Conservation (phyloP, 2,329 filamentous ascomycete genomes). For the Neonectria magnoliae region DNA sequence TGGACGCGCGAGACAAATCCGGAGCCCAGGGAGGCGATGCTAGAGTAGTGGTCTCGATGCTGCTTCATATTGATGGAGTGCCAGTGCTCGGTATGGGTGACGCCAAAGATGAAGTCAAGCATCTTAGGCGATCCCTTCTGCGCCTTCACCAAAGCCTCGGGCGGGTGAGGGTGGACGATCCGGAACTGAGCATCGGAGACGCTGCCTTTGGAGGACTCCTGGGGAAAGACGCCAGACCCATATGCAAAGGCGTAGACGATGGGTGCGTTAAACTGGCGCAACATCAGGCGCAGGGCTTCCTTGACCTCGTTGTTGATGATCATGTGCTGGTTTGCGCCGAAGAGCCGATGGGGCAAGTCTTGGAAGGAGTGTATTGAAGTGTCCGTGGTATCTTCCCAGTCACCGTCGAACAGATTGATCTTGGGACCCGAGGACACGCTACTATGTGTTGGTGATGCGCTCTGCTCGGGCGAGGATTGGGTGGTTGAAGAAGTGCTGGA, state of each 20-base stretch:
- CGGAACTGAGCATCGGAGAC: constrained; percentile 66
- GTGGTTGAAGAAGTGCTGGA: constrained; percentile 15
- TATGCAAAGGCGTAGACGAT: constrained; percentile 98
- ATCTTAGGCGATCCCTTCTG: constrained; percentile 92
- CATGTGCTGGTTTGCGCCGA: constrained; percentile 97
- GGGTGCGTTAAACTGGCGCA: constrained; percentile 91
- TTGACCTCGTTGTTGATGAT: constrained; percentile 96
- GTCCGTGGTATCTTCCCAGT: constrained; percentile 57
- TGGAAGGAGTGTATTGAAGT: constrained; percentile 55
- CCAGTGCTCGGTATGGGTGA: constrained; percentile 95
- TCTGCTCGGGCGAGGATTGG: constrained; percentile 24
- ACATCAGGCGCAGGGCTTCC: constrained; percentile 83
- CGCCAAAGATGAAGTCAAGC: constrained; percentile 98
- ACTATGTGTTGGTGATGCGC: constrained; percentile 35
- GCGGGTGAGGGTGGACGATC: constrained; percentile 83
- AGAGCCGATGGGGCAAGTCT: constrained; percentile 63
- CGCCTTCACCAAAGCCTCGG: constrained; percentile 81
- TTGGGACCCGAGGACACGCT: constrained; percentile 41
- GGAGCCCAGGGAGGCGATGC: constrained; percentile 83
- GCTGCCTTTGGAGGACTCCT: constrained; percentile 64
- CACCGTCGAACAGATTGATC: constrained; percentile 51
- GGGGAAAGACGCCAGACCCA: constrained; percentile 94
- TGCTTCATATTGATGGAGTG: constrained; percentile 91
- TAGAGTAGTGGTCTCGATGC: constrained; percentile 92
- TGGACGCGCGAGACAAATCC: constrained; percentile 86